These are phyloP conservation scores for Oidiodendron maius DNA, from an alignment of 495 filamentous ascomycete genomes.

Conservation along the genomic window DNA sequence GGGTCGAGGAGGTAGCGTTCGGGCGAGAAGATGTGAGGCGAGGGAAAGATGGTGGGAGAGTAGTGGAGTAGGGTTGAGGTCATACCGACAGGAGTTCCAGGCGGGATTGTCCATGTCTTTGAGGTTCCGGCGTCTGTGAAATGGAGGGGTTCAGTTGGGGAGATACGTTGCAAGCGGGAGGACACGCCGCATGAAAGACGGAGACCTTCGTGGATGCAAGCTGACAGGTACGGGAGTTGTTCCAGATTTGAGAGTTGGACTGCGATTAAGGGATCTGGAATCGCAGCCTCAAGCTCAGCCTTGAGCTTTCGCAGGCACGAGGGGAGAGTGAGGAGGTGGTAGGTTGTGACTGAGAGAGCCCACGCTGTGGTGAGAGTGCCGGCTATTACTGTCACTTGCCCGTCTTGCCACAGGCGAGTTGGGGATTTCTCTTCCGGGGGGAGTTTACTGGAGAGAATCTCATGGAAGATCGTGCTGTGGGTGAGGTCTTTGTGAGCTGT, in stretches of 20 bases:
- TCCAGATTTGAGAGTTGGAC: constrained; percentile 28
- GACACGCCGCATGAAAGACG: constrained; percentile 34
- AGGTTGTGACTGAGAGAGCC: constrained; percentile 25
- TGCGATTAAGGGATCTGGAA: constrained; percentile 10
- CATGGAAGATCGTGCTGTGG: constrained; percentile 5
- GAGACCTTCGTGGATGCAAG: constrained; percentile 27
- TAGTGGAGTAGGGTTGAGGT: constrained; percentile 39
- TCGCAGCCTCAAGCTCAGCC: constrained; percentile 19
- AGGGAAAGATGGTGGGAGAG: constrained; percentile 37
- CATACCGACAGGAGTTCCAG: constrained; percentile 38
- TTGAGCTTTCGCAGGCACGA: constrained; percentile 22
- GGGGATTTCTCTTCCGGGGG: constrained; percentile 19
- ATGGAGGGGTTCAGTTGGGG: constrained; percentile 13
- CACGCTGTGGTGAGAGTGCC: constrained; percentile 22
- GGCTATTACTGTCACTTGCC: constrained; percentile 19
- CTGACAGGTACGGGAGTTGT: constrained; percentile 8
- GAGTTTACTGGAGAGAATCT: constrained; percentile 6
- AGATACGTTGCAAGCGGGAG: constrained; percentile 25
- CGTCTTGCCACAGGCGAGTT: constrained; percentile 24
- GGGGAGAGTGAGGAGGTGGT: constrained; percentile 25
- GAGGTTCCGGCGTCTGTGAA: background rate
- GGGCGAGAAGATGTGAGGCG: constrained; percentile 40
- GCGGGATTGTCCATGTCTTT: constrained; percentile 24
- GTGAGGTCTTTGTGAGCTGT: no score
- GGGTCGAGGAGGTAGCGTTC: constrained; percentile 40